Conservation (phyloP, 495 filamentous ascomycete genomes). For the Penicillium dipodomyicola region DNA sequence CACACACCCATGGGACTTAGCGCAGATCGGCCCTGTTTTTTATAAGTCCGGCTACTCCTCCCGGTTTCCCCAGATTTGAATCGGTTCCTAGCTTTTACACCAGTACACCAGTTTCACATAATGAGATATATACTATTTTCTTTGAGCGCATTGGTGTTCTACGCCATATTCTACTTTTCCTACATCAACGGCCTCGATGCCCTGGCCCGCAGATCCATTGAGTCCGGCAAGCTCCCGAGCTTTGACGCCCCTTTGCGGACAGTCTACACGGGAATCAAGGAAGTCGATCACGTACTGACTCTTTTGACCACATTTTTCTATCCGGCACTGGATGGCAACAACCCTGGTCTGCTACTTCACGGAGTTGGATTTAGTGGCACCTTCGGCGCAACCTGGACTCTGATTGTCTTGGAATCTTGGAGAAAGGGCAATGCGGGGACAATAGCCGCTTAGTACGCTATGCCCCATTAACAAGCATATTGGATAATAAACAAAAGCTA, state of each 20-base stretch:
- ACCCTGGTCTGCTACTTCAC: slow-evolving; percentile 44
- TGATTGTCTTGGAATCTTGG: slow-evolving; percentile 56
- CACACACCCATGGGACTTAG: slow-evolving; percentile 2
- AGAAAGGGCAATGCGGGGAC: slow-evolving; percentile 53
- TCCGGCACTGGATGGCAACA: slow-evolving; percentile 50
- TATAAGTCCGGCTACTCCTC: not conserved
- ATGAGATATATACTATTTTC: slow-evolving; percentile 41
- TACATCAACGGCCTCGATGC: slow-evolving; percentile 41
- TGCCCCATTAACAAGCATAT: not conserved
- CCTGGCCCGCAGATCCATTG: slow-evolving; percentile 28
- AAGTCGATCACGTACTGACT: slow-evolving; percentile 48
- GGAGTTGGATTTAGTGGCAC: slow-evolving; percentile 53
- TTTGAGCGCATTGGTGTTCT: slow-evolving; percentile 41
- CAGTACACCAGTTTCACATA: slow-evolving; percentile 7
- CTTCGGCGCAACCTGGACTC: slow-evolving; percentile 53
- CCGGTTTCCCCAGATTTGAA: not conserved
- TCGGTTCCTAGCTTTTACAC: not conserved
- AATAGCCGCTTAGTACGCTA: slow-evolving; percentile 51
- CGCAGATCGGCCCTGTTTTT: not conserved
- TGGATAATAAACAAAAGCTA: not conserved
- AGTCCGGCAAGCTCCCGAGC: slow-evolving; percentile 39
- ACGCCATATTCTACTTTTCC: slow-evolving; percentile 42
- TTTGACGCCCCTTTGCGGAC: slow-evolving; percentile 39
- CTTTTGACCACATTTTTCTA: slow-evolving; percentile 55
- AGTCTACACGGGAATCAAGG: slow-evolving; percentile 50